Conservation (phyloP, 2,329 filamentous ascomycete species). For the Coleophoma crateriformis region DNA sequence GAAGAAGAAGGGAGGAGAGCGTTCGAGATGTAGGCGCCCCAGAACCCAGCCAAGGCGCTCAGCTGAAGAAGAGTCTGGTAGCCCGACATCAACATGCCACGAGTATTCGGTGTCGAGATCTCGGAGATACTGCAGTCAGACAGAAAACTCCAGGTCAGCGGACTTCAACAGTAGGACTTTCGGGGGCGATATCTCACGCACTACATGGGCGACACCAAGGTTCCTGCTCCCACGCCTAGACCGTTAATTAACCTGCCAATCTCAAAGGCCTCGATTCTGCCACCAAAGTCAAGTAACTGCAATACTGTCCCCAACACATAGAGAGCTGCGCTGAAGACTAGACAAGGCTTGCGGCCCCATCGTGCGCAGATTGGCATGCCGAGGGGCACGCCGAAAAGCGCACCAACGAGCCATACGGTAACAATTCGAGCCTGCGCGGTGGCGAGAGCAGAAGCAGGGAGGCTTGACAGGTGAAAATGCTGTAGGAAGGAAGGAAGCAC, state of each 20-base stretch:
- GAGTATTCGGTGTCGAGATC: not conserved
- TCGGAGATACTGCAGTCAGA: not conserved
- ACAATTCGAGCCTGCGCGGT: slow-evolving; percentile 4
- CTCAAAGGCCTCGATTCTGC: slow-evolving; percentile 2
- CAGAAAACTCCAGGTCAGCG: not conserved
- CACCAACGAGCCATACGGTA: slow-evolving; percentile 4
- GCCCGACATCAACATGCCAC: not conserved
- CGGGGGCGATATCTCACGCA: not conserved
- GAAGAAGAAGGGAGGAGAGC: not conserved
- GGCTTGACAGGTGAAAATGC: slow-evolving; percentile 1
- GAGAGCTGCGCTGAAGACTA: slow-evolving; percentile 1
- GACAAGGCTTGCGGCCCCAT: slow-evolving; percentile 3
- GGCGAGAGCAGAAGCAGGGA: not conserved
- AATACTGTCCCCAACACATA: slow-evolving; percentile 2
- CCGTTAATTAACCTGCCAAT: slow-evolving; percentile 5
- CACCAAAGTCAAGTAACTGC: slow-evolving; percentile 1
- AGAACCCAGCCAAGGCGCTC: not conserved
- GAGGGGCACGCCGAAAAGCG: slow-evolving; percentile 5
- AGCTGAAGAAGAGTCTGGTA: not conserved
- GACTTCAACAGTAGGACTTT: too few species aligned
- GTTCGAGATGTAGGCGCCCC: not conserved
- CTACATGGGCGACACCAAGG: slow-evolving; percentile 5
- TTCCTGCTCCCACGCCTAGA: slow-evolving; percentile 7
- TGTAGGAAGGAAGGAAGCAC: slow-evolving; percentile 4
- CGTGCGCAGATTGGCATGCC: slow-evolving; percentile 3